These are phyloP conservation scores for Spatholobus suberectus DNA, from an alignment of 306 rosid genomes.

Conservation along the genomic window DNA sequence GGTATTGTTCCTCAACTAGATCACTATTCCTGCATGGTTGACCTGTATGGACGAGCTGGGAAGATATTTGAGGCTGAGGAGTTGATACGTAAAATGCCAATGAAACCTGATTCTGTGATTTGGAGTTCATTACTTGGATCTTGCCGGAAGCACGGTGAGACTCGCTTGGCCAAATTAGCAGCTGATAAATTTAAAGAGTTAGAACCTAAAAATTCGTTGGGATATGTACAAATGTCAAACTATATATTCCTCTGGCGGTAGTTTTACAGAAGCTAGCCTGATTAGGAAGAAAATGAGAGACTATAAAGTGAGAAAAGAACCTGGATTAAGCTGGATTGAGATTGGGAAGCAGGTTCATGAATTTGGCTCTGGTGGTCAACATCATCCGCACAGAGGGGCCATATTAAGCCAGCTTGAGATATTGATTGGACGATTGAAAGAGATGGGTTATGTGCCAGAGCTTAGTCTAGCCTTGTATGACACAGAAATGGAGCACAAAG, in stretches of 20 bases:
- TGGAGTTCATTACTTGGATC: conserved; percentile 94
- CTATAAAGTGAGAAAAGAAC: conserved; percentile 78
- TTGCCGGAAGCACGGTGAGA: conserved; percentile 81
- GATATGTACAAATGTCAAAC: conserved; percentile 88
- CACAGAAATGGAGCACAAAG: conserved; percentile 81
- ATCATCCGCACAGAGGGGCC: conserved; percentile 57
- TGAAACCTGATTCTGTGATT: conserved; percentile 84
- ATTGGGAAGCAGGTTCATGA: conserved; percentile 77
- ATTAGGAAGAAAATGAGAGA: conserved; percentile 80
- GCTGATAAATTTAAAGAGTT: conserved; percentile 71
- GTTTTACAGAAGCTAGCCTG: conserved; percentile 64
- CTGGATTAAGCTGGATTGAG: conserved; percentile 91
- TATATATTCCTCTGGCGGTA: conserved; percentile 67
- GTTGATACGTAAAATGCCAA: conserved; percentile 73
- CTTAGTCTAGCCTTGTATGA: conserved; percentile 69
- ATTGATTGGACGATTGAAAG: conserved; percentile 70
- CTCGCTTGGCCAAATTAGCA: conserved; percentile 74
- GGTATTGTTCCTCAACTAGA: conserved; percentile 68
- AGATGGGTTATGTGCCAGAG: conserved; percentile 83
- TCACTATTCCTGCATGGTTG: conserved; percentile 94
- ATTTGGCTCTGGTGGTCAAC: conserved; percentile 78
- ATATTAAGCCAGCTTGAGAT: conserved; percentile 62
- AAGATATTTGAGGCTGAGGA: conserved; percentile 66
- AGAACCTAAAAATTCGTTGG: conserved; percentile 70
- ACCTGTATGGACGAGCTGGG: conserved; percentile 87